Conservation (phyloP, 257 asterid genomes). For the Datura wrightii region DNA sequence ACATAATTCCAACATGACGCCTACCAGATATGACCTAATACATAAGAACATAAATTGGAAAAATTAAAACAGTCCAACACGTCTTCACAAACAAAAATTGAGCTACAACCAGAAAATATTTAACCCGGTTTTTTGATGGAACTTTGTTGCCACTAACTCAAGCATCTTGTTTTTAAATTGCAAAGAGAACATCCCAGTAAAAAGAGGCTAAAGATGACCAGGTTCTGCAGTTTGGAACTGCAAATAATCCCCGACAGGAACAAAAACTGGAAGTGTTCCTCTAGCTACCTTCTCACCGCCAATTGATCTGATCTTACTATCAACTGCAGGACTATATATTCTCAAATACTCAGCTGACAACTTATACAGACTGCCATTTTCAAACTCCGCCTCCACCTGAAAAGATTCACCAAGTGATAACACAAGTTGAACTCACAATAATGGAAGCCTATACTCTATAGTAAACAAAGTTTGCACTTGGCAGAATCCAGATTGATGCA, state of each 20-base stretch:
- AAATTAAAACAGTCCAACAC: background rate
- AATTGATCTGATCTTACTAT: slow-evolving; percentile 83
- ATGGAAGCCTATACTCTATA: background rate
- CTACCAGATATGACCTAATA: slow-evolving; percentile 89
- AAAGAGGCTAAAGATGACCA: background rate
- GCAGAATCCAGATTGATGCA: background rate
- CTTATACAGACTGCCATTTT: slow-evolving; percentile 55
- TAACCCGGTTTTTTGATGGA: background rate
- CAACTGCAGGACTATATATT: slow-evolving; percentile 83
- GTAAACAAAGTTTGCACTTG: background rate
- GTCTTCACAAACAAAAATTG: background rate
- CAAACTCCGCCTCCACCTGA: slow-evolving; percentile 81
- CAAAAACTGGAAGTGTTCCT: slow-evolving; percentile 4
- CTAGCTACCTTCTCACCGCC: slow-evolving; percentile 81
- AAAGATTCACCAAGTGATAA: slow-evolving; percentile 15
- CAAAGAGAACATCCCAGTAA: background rate
- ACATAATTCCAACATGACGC: slow-evolving; percentile 92
- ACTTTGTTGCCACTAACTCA: background rate
- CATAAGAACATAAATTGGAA: background rate
- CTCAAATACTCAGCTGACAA: slow-evolving; percentile 88
- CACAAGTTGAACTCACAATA: background rate
- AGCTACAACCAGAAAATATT: background rate
- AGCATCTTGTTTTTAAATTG: background rate
- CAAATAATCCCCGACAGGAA: no score
- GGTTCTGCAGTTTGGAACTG: no score